Conservation (phyloP, 2,329 filamentous ascomycete species). For the Penicillium sp. region DNA sequence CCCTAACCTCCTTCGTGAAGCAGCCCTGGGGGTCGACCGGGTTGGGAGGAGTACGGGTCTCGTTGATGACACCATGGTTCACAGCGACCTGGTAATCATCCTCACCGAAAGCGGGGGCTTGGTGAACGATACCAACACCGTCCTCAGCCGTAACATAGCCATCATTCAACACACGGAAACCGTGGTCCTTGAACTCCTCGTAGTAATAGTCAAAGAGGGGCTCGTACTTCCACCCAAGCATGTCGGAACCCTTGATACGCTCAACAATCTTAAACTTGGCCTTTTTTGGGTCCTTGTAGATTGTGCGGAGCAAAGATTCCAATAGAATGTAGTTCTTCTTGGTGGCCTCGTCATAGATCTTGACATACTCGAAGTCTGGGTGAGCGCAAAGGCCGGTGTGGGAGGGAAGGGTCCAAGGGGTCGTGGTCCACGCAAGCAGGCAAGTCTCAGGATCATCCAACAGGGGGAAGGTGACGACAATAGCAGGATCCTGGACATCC, state of each 20-base stretch:
- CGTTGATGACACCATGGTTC: slow-evolving; percentile 73
- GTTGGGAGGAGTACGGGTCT: slow-evolving; percentile 78
- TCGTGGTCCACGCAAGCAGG: slow-evolving; percentile 87
- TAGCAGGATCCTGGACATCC: slow-evolving; percentile 84
- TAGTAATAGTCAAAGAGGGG: slow-evolving; percentile 90
- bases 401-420: slow-evolving; percentile 82
- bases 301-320: slow-evolving; percentile 74
- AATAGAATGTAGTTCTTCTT: slow-evolving; percentile 84
- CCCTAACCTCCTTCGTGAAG: slow-evolving; percentile 73
- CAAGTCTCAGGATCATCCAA: slow-evolving; percentile 72
- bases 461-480: slow-evolving; percentile 86
- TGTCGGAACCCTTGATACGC: slow-evolving; percentile 77
- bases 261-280: slow-evolving; percentile 84
- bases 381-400: slow-evolving; percentile 76
- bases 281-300: slow-evolving; percentile 96
- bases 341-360: slow-evolving; percentile 79
- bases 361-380: slow-evolving; percentile 82
- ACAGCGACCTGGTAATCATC: slow-evolving; percentile 89
- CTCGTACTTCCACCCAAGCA: slow-evolving; percentile 86
- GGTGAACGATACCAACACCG: slow-evolving; percentile 92
- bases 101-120: slow-evolving; percentile 90
- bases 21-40: slow-evolving; percentile 83
- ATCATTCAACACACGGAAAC: slow-evolving; percentile 79
- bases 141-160: slow-evolving; percentile 86
- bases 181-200: slow-evolving; percentile 81